Evolutionary conservation across 2,329 filamentous ascomycete genomes (phyloP).

Genomic region (Phaeomoniella chlamydospora): DNA sequence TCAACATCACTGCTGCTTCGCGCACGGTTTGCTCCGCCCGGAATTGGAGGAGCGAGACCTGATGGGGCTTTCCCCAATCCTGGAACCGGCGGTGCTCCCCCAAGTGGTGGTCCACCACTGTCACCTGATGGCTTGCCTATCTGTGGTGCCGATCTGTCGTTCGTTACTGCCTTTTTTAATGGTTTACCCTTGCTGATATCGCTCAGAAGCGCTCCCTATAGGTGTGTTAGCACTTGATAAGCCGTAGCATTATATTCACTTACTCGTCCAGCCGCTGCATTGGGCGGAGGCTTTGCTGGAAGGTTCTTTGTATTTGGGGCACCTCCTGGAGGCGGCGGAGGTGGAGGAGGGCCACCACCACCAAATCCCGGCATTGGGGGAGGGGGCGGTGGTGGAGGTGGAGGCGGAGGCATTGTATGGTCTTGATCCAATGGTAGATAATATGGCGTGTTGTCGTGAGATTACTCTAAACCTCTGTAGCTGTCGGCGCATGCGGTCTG

Average conservation of each 20-base stretch:
- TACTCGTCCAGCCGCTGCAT: conserved; percentile 47
- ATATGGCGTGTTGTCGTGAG: too few relatives aligned
- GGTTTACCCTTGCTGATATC: conserved; percentile 73
- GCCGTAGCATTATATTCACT: conserved; percentile 17
- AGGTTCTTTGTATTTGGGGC: conserved; percentile 25
- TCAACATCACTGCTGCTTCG: conserved; percentile 74
- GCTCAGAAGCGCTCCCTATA: conserved; percentile 66
- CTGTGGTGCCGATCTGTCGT: conserved; percentile 76
- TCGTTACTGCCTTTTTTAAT: conserved; percentile 77
- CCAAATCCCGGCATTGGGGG: conserved; percentile 41
- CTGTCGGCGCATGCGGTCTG: too few relatives aligned
- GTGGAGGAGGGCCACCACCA: conserved; percentile 45
- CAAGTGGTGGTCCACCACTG: conserved; percentile 47
- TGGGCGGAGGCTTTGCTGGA: conserved; percentile 42
- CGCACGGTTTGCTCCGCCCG: conserved; percentile 45
- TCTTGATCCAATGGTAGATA: too few relatives aligned
- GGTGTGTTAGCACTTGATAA: conserved; percentile 8
- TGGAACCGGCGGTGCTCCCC: conserved; percentile 71
- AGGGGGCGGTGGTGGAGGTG: conserved; percentile 37
- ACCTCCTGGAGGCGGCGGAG: conserved; percentile 49
- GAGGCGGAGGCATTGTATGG: conserved; percentile 9
- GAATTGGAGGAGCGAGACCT: conserved; percentile 57
- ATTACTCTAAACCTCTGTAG: too few relatives aligned
- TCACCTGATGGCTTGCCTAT: conserved; percentile 43
- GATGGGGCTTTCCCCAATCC: conserved; percentile 43